A percentile compares a stretch with the other conserved stretches of the same genome.
These are phyloP conservation scores for Camptophora hylomeconis DNA, from an alignment of 2,329 filamentous ascomycete species.

Conservation along the genomic window DNA sequence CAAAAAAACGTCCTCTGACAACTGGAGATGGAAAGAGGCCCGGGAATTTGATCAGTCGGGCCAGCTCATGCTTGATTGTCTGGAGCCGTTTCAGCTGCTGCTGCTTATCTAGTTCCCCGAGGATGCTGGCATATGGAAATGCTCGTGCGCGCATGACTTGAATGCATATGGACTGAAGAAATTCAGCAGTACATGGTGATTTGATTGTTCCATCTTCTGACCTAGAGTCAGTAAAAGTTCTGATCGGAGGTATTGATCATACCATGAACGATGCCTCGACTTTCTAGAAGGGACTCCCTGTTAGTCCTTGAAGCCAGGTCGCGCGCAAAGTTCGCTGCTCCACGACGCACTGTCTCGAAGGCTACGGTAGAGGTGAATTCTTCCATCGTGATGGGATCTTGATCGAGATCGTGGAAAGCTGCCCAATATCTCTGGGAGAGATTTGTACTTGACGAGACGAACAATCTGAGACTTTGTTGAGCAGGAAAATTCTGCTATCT, in stretches of 20 bases:
- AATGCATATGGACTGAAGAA: constrained; percentile 8
- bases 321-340: too few relatives aligned
- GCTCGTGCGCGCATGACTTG: constrained; percentile 12
- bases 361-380: too few relatives aligned
- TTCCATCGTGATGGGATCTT: too few relatives aligned
- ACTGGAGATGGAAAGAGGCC: constrained; percentile 9
- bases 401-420: too few relatives aligned
- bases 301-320: too few relatives aligned
- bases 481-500: too few relatives aligned
- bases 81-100: constrained; percentile 7
- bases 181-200: constrained; percentile 8
- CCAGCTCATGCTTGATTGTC: constrained; percentile 7
- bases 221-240: neutral
- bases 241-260: constrained; percentile 1
- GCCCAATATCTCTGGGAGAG: too few relatives aligned
- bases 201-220: constrained; percentile 7
- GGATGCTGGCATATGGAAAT: constrained; percentile 8
- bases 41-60: constrained; percentile 8
- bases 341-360: too few relatives aligned
- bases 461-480: too few relatives aligned
- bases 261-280: constrained; percentile 2
- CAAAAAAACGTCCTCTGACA: constrained; percentile 6
- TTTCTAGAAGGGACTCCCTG: too few relatives aligned
- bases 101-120: constrained; percentile 1
- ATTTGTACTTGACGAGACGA: too few relatives aligned